A percentile compares a stretch with the other conserved stretches of the same genome.
phyloP scores from a whole-genome alignment of 768 basidiomycete species.

The Calocybe gangraenosa region DNA sequence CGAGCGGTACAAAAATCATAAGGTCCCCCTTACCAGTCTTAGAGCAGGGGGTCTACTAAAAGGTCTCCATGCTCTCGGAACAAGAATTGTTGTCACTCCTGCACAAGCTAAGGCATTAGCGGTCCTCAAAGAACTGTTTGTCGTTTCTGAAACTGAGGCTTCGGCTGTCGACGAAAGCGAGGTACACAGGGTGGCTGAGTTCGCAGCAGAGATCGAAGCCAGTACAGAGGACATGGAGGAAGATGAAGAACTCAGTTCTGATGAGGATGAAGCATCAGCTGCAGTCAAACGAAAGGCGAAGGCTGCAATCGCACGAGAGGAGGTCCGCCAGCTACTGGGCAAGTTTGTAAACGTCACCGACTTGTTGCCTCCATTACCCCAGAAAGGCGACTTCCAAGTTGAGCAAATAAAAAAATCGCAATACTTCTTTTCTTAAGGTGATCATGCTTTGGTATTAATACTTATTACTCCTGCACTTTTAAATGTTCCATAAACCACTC shows the following conservation, averaged over 20 bases:
- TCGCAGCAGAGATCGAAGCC: constrained; percentile 7
- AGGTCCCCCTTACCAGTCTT: constrained; percentile 54
- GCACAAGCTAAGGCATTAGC: constrained; percentile 32
- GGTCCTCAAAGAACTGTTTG: constrained; percentile 30
- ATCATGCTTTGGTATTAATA: constrained; percentile 1
- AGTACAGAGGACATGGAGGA: constrained; percentile 20
- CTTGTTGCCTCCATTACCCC: constrained; percentile 75
- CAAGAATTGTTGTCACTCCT: constrained; percentile 36
- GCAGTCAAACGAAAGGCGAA: constrained; percentile 9
- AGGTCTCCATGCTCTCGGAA: constrained; percentile 39
- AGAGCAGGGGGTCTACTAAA: constrained; percentile 31
- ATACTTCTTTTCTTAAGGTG: constrained; percentile 88
- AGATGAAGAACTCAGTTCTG: constrained; percentile 19
- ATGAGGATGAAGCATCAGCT: constrained; percentile 13
- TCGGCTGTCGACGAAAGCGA: constrained; percentile 28
- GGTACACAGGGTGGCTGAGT: constrained; percentile 12
- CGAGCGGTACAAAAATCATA: constrained; percentile 72
- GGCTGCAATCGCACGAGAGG: constrained; percentile 22
- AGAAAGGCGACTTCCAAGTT: constrained; percentile 85
- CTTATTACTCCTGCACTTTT: background rate
- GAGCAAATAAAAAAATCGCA: constrained; percentile 71
- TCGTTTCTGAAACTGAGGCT: constrained; percentile 31
- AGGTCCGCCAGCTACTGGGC: constrained; percentile 29
- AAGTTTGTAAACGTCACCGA: constrained; percentile 75
- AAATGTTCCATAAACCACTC: background rate